Conservation (phyloP, 1,284 basidiomycete species). For the Ceratobasidium sp. region DNA sequence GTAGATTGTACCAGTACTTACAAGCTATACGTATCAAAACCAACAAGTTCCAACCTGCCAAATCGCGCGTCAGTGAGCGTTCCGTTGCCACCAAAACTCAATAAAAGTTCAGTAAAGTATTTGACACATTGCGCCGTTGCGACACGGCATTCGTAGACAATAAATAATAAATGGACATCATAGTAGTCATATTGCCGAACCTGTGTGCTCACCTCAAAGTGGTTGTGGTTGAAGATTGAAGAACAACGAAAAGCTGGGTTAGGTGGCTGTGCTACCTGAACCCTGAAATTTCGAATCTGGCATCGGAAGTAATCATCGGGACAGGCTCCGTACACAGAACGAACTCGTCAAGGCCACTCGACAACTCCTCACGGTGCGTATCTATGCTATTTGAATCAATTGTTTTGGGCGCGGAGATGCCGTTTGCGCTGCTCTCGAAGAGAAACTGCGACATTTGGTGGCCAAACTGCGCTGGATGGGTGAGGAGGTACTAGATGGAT, state of each 20-base stretch:
- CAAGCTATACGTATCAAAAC: not conserved
- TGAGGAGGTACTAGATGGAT: not conserved
- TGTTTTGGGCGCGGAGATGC: not conserved
- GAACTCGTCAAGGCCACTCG: slow-evolving; percentile 19
- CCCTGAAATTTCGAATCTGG: slow-evolving; percentile 23
- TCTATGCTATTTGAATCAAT: slow-evolving; percentile 8
- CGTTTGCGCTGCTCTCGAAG: not conserved
- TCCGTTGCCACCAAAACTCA: not conserved
- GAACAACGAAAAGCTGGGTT: not conserved
- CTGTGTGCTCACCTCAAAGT: not conserved
- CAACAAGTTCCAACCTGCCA: not conserved
- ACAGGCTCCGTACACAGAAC: slow-evolving; percentile 23
- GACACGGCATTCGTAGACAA: slow-evolving; percentile 36
- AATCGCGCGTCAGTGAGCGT: slow-evolving; percentile 20
- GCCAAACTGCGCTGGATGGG: slow-evolving; percentile 14
- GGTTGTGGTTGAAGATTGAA: slow-evolving; percentile 19
- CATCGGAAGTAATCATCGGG: slow-evolving; percentile 25
- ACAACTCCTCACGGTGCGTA: slow-evolving; percentile 33
- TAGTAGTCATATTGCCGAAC: not conserved
- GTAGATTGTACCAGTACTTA: not conserved
- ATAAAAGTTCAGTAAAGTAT: slow-evolving; percentile 19
- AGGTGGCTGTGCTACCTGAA: not conserved
- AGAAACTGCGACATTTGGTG: not conserved
- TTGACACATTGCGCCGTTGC: slow-evolving; percentile 27
- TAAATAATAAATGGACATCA: slow-evolving; percentile 37